A percentile compares a stretch with the other conserved stretches of the same genome.
Conservation (phyloP, 345 rosid species). For the Camelina neglecta region DNA sequence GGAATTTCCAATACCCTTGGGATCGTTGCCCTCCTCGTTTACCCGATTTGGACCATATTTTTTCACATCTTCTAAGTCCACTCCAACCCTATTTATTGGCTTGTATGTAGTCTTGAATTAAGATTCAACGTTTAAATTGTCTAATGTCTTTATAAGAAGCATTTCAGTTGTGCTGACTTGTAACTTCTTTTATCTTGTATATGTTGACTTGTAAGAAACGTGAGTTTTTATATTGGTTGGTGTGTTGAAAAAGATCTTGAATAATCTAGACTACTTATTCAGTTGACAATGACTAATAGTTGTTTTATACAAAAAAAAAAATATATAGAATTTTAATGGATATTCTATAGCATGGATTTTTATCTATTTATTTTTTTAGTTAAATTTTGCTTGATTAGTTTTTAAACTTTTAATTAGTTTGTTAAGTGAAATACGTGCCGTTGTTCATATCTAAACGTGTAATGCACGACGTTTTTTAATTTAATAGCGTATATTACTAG, state of each 20-base stretch:
- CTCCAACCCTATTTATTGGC: conserved; percentile 9
- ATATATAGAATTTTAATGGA: background rate
- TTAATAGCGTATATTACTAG: background rate
- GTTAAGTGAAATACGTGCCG: conserved; percentile 4
- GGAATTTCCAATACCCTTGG: conserved; percentile 89
- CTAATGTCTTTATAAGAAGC: background rate
- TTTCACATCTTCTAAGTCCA: conserved; percentile 53
- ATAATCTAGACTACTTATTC: too few species aligned
- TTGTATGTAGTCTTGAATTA: conserved; percentile 1
- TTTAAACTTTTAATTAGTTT: too few species aligned
- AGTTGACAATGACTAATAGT: background rate
- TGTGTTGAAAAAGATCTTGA: conserved; percentile 18
- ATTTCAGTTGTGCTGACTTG: conserved; percentile 4
- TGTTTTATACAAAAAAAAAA: background rate
- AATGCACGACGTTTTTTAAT: conserved; percentile 6
- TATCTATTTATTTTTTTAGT: too few species aligned
- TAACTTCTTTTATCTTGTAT: background rate
- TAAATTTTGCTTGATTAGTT: background rate
- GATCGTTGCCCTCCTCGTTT: conserved; percentile 73
- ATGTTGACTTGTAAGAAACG: background rate
- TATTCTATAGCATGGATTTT: too few species aligned
- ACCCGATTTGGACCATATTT: conserved; percentile 80
- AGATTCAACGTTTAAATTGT: conserved; percentile 11
- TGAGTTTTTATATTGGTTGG: background rate
- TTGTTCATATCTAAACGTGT: background rate